A percentile compares a stretch with the other conserved stretches of the same genome.
phyloP scores from a whole-genome alignment of 495 filamentous ascomycete genomes.

The Neurospora sp. region DNA sequence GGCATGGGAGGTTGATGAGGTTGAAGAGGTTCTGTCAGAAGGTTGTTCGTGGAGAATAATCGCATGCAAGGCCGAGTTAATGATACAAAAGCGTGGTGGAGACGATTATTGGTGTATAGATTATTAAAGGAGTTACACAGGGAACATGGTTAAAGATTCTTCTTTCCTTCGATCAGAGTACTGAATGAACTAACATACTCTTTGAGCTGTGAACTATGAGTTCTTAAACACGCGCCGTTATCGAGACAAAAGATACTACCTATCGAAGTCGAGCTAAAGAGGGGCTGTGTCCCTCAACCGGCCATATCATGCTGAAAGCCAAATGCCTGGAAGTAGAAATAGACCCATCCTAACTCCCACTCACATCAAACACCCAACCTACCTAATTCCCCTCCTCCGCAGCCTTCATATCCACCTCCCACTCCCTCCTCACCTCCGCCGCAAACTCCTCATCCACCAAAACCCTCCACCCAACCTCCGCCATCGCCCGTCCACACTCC shows the following conservation, averaged over 20 bases:
- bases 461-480: constrained; percentile 39
- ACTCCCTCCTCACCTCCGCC: constrained; percentile 28
- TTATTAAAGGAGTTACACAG: no score
- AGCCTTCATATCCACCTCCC: constrained; percentile 26
- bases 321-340: not conserved
- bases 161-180: not conserved
- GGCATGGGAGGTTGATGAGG: not conserved
- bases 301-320: not conserved
- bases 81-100: no score
- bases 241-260: not conserved
- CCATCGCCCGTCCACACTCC: constrained; percentile 48
- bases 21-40: not conserved
- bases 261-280: not conserved
- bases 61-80: no score
- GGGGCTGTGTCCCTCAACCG: not conserved
- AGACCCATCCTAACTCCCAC: not conserved
- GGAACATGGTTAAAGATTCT: no score
- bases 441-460: constrained; percentile 40
- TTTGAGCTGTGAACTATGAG: not conserved
- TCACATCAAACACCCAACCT: not conserved
- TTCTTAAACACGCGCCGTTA: not conserved
- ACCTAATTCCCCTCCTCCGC: constrained; percentile 12
- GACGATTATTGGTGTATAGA: no score
- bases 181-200: not conserved
- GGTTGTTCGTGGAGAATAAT: not conserved